Evolutionary conservation across 805 yeast genomes (phyloP).

Genomic region (Saccharomyces mikatae): DNA sequence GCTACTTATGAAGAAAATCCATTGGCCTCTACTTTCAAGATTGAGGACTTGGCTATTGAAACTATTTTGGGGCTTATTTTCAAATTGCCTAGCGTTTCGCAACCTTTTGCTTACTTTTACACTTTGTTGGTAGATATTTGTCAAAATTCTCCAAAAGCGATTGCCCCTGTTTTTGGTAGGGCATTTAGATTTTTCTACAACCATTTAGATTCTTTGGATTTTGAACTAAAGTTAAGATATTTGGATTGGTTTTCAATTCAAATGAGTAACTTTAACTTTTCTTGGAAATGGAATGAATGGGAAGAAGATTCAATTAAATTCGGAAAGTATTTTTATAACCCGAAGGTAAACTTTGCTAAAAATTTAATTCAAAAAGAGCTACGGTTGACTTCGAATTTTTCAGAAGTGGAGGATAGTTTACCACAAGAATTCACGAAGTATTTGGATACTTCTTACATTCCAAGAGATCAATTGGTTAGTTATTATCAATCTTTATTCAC

Average conservation of each 20-base stretch:
- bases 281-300: slow-evolving; percentile 99
- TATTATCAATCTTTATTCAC: slow-evolving; percentile 33
- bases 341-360: slow-evolving; percentile 62
- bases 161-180: slow-evolving; percentile 92
- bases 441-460: slow-evolving; percentile 37
- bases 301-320: slow-evolving; percentile 44
- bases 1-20: slow-evolving; percentile 35
- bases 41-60: slow-evolving; percentile 85
- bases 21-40: slow-evolving; percentile 66
- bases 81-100: slow-evolving; percentile 59
- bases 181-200: slow-evolving; percentile 78
- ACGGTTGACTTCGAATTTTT: slow-evolving; percentile 61
- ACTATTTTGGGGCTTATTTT: slow-evolving; percentile 70
- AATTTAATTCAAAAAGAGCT: slow-evolving; percentile 80
- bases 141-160: slow-evolving; percentile 66
- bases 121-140: slow-evolving; percentile 83
- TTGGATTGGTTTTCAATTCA: slow-evolving; percentile 91
- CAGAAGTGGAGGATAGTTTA: slow-evolving; percentile 63
- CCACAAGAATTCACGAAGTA: slow-evolving; percentile 48
- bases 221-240: slow-evolving; percentile 63
- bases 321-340: slow-evolving; percentile 49
- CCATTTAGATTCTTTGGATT: slow-evolving; percentile 59
- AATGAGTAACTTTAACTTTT: slow-evolving; percentile 85
- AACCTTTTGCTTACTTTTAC: slow-evolving; percentile 71
- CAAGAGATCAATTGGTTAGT: slow-evolving; percentile 27